Evolutionary conservation across 2,329 filamentous ascomycete genomes (phyloP).

Genomic region (Fusarium udum): DNA sequence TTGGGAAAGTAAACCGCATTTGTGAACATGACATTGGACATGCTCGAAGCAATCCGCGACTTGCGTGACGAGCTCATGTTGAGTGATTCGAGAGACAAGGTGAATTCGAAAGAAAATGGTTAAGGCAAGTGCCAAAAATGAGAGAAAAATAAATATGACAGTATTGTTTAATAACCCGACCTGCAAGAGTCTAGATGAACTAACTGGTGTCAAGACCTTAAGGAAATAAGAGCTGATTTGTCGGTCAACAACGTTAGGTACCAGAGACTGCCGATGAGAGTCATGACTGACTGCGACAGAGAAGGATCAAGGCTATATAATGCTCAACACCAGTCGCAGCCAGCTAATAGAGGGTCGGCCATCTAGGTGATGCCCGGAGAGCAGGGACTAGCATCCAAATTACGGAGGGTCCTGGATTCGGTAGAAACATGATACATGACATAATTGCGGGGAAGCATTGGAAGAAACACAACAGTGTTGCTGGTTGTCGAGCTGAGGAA

Average conservation of each 20-base stretch:
- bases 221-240: conserved; percentile 20
- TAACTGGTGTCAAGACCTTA: conserved; percentile 3
- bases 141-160: conserved; percentile 19
- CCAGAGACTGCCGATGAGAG: conserved; percentile 37
- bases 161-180: conserved; percentile 21
- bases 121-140: neutral
- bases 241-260: conserved; percentile 42
- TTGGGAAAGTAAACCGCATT: conserved; percentile 91
- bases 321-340: conserved; percentile 31
- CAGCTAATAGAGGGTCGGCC: conserved; percentile 25
- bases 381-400: conserved; percentile 47
- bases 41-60: conserved; percentile 57
- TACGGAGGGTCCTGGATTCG: conserved; percentile 50
- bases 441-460: conserved; percentile 54
- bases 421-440: conserved; percentile 54
- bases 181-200: conserved; percentile 33
- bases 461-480: conserved; percentile 26
- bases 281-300: conserved; percentile 36
- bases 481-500: conserved; percentile 30
- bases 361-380: conserved; percentile 41
- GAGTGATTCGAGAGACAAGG: neutral
- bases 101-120: neutral
- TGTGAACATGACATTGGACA: conserved; percentile 63
- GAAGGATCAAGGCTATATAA: conserved; percentile 45
- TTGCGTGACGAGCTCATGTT: conserved; percentile 58